Evolutionary conservation across 139 green algal species (phyloP).

Genomic region (Zygnema circumcarinatum): DNA sequence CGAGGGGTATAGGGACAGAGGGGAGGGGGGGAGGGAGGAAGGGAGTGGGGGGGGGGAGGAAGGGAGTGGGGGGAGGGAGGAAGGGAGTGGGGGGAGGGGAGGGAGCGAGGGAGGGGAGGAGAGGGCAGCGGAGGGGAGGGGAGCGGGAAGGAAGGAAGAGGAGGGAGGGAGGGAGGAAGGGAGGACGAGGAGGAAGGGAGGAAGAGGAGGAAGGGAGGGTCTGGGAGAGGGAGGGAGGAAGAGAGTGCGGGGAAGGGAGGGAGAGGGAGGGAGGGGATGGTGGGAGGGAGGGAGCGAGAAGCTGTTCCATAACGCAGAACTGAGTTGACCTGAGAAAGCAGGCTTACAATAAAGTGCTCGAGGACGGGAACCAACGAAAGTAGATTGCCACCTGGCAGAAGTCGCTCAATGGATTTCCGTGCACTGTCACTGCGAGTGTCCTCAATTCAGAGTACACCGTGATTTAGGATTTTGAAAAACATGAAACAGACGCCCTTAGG

Average conservation of each 20-base stretch:
- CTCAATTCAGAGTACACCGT: background rate
- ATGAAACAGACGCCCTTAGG: background rate
- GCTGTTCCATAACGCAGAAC: too few relatives aligned
- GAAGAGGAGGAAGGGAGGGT: background rate
- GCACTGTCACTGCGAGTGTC: conserved; percentile 21
- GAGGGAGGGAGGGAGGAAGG: background rate
- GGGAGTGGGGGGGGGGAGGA: background rate
- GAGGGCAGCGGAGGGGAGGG: background rate
- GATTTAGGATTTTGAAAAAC: background rate
- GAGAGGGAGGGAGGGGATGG: background rate
- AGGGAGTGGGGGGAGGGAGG: background rate
- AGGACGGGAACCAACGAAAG: conserved; percentile 11
- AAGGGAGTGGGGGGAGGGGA: background rate
- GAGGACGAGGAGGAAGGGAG: background rate
- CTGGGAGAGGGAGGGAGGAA: background rate
- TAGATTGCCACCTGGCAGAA: conserved; percentile 38
- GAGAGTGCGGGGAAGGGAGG: background rate
- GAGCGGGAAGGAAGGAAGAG: background rate
- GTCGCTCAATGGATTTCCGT: conserved; percentile 5
- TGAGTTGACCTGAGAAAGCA: too few relatives aligned
- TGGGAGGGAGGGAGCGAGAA: background rate
- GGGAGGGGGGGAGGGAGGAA: background rate
- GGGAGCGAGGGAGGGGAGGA: background rate
- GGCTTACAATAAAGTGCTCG: conserved; percentile 41
- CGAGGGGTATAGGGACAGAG: background rate